These are phyloP conservation scores for Plicaturopsis crispa DNA, from an alignment of 768 basidiomycete genomes.

Conservation along the genomic window DNA sequence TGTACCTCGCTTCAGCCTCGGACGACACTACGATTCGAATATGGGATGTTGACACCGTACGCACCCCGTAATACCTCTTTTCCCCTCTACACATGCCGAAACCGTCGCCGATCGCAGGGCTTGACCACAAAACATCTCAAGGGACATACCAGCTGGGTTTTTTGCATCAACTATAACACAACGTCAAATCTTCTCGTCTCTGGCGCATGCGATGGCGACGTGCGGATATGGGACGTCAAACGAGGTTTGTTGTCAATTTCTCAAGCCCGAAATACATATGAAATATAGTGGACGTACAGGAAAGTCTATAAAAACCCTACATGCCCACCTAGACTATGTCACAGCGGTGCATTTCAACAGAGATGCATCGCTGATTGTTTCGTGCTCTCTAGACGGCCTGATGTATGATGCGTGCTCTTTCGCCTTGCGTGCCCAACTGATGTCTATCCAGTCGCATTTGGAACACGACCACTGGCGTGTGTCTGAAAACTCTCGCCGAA, in stretches of 20 bases:
- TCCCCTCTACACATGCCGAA: not conserved
- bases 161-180: conserved; percentile 88
- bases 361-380: conserved; percentile 88
- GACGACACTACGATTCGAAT: conserved; percentile 87
- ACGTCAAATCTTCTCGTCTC: conserved; percentile 85
- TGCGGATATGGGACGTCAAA: conserved; percentile 86
- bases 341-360: conserved; percentile 92
- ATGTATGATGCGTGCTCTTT: too few species aligned
- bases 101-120: conserved; percentile 35
- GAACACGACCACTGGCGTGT: conserved; percentile 89
- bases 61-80: conserved; percentile 16
- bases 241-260: conserved; percentile 51
- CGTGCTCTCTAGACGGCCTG: conserved; percentile 86
- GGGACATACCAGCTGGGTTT: conserved; percentile 84
- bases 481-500: conserved; percentile 92
- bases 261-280: too few species aligned
- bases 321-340: conserved; percentile 92
- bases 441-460: conserved; percentile 75
- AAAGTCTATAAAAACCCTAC: conserved; percentile 76
- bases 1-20: conserved; percentile 82
- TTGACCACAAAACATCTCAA: conserved; percentile 62
- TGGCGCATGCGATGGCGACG: conserved; percentile 88
- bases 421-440: conserved; percentile 4
- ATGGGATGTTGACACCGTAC: conserved; percentile 79
- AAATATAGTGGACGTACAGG: too few species aligned